These are phyloP conservation scores for Ceratocystis alfenasii DNA, from an alignment of 2,329 filamentous ascomycete species.

Conservation along the genomic window DNA sequence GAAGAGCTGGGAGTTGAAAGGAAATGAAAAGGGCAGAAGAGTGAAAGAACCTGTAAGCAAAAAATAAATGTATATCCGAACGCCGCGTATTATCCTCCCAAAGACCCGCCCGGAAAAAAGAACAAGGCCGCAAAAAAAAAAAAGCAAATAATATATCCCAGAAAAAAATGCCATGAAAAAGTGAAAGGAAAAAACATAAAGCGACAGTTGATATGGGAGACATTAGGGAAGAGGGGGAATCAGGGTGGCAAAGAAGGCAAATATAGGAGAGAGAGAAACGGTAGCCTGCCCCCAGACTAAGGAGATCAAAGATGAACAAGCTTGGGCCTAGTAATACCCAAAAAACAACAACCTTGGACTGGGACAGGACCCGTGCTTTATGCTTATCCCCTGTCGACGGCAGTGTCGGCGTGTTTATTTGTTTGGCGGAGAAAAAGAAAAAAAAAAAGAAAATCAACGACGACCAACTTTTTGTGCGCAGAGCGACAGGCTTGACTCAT, in stretches of 20 bases:
- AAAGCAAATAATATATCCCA: constrained; percentile 5
- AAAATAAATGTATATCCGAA: constrained; percentile 5
- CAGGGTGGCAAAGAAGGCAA: not conserved
- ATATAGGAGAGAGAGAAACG: not conserved
- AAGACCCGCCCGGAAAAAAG: not conserved
- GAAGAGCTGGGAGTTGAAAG: not conserved
- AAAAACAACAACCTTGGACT: not conserved
- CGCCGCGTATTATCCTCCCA: constrained; percentile 6
- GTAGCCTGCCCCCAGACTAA: not conserved
- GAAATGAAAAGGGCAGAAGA: not conserved
- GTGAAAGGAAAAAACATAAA: not conserved
- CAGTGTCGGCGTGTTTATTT: not conserved
- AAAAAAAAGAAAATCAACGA: not conserved
- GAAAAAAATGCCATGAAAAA: constrained; percentile 6
- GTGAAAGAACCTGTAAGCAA: not conserved
- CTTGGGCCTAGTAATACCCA: not conserved
- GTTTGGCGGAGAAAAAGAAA: not conserved
- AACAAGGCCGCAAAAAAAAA: not conserved
- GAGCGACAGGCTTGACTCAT: constrained; percentile 14
- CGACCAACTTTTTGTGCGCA: not conserved
- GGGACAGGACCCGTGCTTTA: not conserved
- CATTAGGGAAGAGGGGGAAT: not conserved
- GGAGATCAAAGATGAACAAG: not conserved
- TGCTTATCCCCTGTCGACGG: not conserved
- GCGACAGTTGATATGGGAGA: not conserved